These are phyloP conservation scores for Triticum timopheevii DNA, from an alignment of 176 grass and related monocot genomes.

Conservation along the genomic window DNA sequence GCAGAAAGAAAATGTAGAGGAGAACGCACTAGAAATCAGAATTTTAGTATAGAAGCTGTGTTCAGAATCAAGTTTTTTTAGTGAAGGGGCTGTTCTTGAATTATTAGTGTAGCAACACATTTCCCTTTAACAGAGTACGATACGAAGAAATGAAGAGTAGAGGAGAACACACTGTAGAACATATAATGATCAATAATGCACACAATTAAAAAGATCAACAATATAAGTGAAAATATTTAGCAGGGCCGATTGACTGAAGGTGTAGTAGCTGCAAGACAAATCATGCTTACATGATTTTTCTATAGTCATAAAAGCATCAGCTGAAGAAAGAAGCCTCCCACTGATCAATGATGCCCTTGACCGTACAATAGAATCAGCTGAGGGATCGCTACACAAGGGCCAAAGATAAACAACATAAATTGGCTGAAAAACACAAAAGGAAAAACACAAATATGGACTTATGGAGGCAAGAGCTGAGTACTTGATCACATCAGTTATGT, in stretches of 20 bases:
- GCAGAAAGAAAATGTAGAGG: no score
- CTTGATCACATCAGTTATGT: slow-evolving; percentile 81
- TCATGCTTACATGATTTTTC: slow-evolving; percentile 63
- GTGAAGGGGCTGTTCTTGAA: background rate
- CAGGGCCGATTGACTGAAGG: background rate
- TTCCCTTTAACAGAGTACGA: background rate
- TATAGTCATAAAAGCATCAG: slow-evolving; percentile 48
- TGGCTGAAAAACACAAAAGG: background rate
- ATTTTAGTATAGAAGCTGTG: background rate
- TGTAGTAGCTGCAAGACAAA: slow-evolving; percentile 17
- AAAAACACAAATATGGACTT: slow-evolving; percentile 6
- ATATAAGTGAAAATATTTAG: background rate
- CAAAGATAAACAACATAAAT: slow-evolving; percentile 12
- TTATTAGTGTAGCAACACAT: background rate
- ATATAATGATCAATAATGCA: background rate
- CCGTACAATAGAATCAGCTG: slow-evolving; percentile 65
- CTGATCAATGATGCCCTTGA: slow-evolving; percentile 83
- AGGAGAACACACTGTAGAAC: background rate
- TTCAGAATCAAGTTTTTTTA: background rate
- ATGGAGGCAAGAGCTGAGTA: slow-evolving; percentile 26
- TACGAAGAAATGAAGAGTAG: background rate
- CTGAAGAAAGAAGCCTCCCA: slow-evolving; percentile 83
- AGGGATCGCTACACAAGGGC: slow-evolving; percentile 56
- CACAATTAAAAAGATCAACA: background rate
- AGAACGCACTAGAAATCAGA: background rate